These are phyloP conservation scores for Brassica hybrid DNA, from an alignment of 441 rosid genomes.

Conservation along the genomic window DNA sequence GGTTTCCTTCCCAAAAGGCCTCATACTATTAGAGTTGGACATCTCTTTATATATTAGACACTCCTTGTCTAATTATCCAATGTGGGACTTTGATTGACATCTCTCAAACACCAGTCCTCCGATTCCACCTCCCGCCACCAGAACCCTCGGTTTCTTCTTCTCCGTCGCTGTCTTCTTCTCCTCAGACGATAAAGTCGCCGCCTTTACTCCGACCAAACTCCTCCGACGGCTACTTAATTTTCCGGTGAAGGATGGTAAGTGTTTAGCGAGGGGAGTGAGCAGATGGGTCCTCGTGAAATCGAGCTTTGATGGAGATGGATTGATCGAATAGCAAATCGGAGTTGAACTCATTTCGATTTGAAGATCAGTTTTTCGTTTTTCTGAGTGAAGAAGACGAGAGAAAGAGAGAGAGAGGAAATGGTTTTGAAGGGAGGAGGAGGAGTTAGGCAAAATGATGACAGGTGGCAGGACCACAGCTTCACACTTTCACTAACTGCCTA, in stretches of 20 bases:
- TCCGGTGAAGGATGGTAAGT: conserved; percentile 34
- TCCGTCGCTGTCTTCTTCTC: background rate
- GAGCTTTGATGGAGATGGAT: conserved; percentile 50
- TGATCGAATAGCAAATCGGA: conserved; percentile 54
- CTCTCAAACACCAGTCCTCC: too few relatives aligned
- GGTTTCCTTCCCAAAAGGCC: too few relatives aligned
- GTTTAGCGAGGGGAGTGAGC: conserved; percentile 45
- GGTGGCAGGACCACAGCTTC: conserved; percentile 30
- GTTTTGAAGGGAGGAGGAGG: background rate
- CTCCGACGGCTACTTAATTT: conserved; percentile 13
- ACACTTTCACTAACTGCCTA: too few relatives aligned
- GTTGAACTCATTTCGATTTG: conserved; percentile 60
- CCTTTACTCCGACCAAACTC: conserved; percentile 45
- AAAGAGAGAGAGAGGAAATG: background rate
- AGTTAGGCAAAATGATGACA: conserved; percentile 23
- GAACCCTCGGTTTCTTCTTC: conserved; percentile 56
- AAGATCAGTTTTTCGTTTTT: conserved; percentile 7
- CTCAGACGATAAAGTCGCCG: conserved; percentile 48
- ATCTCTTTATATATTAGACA: too few relatives aligned
- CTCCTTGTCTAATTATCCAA: too few relatives aligned
- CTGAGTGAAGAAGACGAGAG: too few relatives aligned
- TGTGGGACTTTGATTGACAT: too few relatives aligned
- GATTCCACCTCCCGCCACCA: conserved; percentile 96
- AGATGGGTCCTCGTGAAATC: conserved; percentile 58
- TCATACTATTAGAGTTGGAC: too few relatives aligned